Percentiles rank a stretch among this genome's conserved stretches.
Evolutionary conservation across 176 grass and related monocot species (phyloP).

Genomic region (Typha latifolia): DNA sequence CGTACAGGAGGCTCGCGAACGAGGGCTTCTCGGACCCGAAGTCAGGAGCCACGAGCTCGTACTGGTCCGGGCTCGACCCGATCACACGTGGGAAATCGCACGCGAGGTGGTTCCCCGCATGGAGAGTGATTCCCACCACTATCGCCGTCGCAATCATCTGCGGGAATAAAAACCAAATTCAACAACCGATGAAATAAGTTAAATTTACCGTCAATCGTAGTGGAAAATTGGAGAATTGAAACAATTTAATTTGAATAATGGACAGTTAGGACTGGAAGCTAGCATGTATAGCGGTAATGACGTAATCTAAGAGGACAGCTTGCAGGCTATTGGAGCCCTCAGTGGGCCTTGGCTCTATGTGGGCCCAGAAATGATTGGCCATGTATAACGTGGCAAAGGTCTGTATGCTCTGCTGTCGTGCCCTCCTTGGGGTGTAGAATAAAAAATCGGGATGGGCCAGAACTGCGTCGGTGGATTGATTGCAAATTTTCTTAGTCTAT

Average conservation of each 20-base stretch:
- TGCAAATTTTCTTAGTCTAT: no score
- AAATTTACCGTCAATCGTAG: background rate
- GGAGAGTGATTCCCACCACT: constrained; percentile 71
- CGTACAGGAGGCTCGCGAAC: constrained; percentile 46
- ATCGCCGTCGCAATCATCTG: constrained; percentile 97
- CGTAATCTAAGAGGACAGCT: constrained; percentile 5
- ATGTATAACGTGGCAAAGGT: background rate
- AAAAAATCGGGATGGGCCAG: no score
- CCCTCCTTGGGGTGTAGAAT: no score
- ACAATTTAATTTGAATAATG: no score
- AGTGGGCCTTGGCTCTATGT: background rate
- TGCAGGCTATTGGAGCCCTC: background rate
- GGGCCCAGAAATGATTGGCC: constrained; percentile 19
- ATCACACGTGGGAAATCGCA: constrained; percentile 91
- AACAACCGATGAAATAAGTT: background rate
- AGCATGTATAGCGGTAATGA: background rate
- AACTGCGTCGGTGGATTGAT: no score
- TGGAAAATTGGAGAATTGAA: no score
- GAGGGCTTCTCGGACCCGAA: constrained; percentile 52
- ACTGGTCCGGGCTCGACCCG: constrained; percentile 46
- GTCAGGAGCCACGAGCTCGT: constrained; percentile 46
- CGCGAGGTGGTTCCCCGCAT: constrained; percentile 90
- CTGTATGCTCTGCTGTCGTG: no score
- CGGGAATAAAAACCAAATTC: background rate
- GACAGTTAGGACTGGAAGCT: no score